Evolutionary conservation across 1,139 yeast genomes (phyloP).

Genomic region (Blastobotrys raffinosifermentans): DNA sequence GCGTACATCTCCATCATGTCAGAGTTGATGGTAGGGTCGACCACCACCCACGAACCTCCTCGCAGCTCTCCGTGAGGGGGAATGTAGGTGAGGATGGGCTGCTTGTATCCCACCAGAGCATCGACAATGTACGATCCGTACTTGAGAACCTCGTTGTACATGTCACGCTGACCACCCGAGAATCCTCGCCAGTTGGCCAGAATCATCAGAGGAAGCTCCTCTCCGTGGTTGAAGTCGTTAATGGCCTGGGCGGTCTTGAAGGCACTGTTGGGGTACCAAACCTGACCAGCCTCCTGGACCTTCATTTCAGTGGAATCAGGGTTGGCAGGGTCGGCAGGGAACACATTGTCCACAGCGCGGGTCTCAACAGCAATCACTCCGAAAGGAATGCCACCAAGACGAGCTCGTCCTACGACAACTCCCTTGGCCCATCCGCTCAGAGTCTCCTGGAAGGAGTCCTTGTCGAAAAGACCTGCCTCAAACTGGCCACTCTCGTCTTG

Average conservation of each 20-base stretch:
- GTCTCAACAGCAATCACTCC: conserved; percentile 98
- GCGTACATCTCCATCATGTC: conserved; percentile 99
- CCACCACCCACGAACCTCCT: conserved; percentile 99
- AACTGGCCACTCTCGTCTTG: conserved; percentile 58
- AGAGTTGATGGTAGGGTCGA: conserved; percentile 93
- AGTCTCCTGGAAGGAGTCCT: conserved; percentile 93
- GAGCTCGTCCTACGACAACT: conserved; percentile 97
- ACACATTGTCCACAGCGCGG: conserved; percentile 76
- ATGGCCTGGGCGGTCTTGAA: conserved; percentile 99
- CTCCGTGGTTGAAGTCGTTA: conserved; percentile 95
- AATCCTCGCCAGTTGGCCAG: conserved; percentile 99
- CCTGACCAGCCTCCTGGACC: conserved; percentile 97
- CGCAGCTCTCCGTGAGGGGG: conserved; percentile 98
- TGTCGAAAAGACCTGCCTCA: conserved; percentile 86
- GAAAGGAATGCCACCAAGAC: conserved; percentile 96
- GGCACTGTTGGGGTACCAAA: conserved; percentile 98
- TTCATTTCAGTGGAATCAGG: conserved; percentile 85
- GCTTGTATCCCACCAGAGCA: conserved; percentile 92
- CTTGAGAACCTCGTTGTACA: conserved; percentile 96
- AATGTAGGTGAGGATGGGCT: conserved; percentile 92
- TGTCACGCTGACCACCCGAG: conserved; percentile 99
- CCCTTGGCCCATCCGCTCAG: conserved; percentile 98
- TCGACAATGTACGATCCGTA: conserved; percentile 96
- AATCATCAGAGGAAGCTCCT: conserved; percentile 93
- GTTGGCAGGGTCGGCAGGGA: conserved; percentile 98